Percentiles rank a stretch among this genome's conserved stretches.
These are phyloP conservation scores for Rosa chinensis DNA, from an alignment of 306 rosid species.

Conservation along the genomic window DNA sequence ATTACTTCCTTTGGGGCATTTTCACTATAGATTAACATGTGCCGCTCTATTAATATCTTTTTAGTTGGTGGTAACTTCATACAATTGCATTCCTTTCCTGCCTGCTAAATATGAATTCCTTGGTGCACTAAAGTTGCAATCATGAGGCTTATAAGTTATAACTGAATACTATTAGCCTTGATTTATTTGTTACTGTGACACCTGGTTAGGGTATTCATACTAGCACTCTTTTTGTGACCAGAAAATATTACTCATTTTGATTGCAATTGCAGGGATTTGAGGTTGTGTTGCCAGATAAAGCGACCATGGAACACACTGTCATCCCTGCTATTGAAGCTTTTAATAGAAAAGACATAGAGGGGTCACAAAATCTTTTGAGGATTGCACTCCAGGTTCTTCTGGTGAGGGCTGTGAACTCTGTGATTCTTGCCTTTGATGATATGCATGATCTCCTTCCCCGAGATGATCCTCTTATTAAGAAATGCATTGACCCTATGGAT, in stretches of 20 bases:
- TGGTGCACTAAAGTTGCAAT: background rate
- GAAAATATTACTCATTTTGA: background rate
- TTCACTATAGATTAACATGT: background rate
- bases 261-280: slow-evolving; percentile 65
- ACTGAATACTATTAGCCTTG: background rate
- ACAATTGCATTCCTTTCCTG: background rate
- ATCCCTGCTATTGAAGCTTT: slow-evolving; percentile 73
- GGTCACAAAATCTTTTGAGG: slow-evolving; percentile 66
- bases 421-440: slow-evolving; percentile 71
- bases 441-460: slow-evolving; percentile 55
- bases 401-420: slow-evolving; percentile 61
- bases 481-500: slow-evolving; percentile 46
- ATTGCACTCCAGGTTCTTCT: slow-evolving; percentile 78
- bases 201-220: background rate
- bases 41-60: background rate
- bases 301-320: slow-evolving; percentile 71
- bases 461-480: slow-evolving; percentile 53
- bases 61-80: background rate
- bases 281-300: slow-evolving; percentile 69
- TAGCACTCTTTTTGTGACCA: background rate
- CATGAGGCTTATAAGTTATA: background rate
- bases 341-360: slow-evolving; percentile 70
- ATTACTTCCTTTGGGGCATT: background rate
- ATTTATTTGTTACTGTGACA: background rate
- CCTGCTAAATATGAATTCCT: background rate